Base-by-base conservation (phyloP, 164 flowering plant species). In the Tetracentron sinense region DNA sequence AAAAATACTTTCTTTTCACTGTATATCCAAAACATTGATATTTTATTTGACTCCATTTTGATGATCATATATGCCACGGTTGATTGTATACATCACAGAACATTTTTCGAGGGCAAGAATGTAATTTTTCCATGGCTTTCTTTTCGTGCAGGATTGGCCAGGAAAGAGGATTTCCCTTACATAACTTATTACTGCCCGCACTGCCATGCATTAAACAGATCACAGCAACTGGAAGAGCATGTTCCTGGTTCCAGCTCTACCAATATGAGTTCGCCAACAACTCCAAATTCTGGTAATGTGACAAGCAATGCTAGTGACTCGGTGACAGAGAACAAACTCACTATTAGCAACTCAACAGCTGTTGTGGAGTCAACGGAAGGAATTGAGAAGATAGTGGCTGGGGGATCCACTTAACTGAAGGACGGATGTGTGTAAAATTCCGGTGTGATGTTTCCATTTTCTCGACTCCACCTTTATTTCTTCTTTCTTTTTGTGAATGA, bases 171-270 rank as follows among this genome's bases (percentile, higher is more conserved):
- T 63, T 90, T 82, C 63, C 81, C 92, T 0, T 85, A 66, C 72
- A 75, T 88, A 20, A 87, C 94, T 7, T 93, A 93, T 60, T 90
- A 83, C 68, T 93, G 98, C 69, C 96, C 92, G 7, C 90, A 85
- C 56, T 93, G 98, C 61, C 76, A 78, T 63, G 94, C 89, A 52
- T 76, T 93, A 48, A 93, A 90, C 61, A 69, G 72, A 64, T 79
- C 96, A 52, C 76, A 66, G 42, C 75, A 72, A 35, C 64, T 59
- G 21, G 79, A 81, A 55, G 83, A 75, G 42, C 72, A 58, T 62
- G 70, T 62, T 60, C 69, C 85, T 50, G 73, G 68, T 62, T 58
- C 79, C 31, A 56, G 23, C 35, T 48, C 81, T 27, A 71, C 74
- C 1, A 56, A 47, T 42, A 25, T 29, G 25, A 62, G 72, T 60